Evolutionary conservation across 306 rosid genomes (phyloP).

Genomic region (Trichosanthes truncata): DNA sequence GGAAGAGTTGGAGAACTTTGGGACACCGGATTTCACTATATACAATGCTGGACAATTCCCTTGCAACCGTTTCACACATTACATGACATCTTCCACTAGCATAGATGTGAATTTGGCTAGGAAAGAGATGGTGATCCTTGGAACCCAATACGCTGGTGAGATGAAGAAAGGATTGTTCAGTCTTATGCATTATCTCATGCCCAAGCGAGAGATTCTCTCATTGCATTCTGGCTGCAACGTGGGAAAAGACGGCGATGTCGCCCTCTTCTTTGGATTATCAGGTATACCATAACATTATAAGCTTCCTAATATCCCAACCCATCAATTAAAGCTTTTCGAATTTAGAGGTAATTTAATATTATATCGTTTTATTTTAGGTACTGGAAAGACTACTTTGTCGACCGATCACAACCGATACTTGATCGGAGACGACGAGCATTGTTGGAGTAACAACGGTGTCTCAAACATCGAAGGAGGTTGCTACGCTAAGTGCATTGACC

Average conservation of each 20-base stretch:
- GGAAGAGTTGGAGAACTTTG: constrained; percentile 86
- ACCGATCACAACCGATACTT: constrained; percentile 43
- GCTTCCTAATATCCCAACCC: too few relatives aligned
- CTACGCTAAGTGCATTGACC: constrained; percentile 45
- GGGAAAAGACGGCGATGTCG: constrained; percentile 82
- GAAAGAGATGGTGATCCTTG: constrained; percentile 92
- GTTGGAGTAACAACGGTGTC: constrained; percentile 40
- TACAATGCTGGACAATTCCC: constrained; percentile 94
- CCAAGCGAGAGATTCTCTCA: constrained; percentile 69
- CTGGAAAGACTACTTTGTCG: constrained; percentile 42
- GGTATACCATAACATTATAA: constrained; percentile 22
- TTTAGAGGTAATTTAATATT: too few relatives aligned
- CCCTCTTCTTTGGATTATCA: constrained; percentile 94
- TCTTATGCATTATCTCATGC: constrained; percentile 93
- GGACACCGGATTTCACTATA: constrained; percentile 90
- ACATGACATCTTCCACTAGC: constrained; percentile 95
- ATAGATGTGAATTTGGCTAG: constrained; percentile 70
- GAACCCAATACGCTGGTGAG: constrained; percentile 93
- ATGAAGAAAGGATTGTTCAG: constrained; percentile 93
- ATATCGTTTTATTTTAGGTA: constrained; percentile 1
- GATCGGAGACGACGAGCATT: constrained; percentile 50
- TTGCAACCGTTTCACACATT: constrained; percentile 83
- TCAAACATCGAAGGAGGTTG: constrained; percentile 56
- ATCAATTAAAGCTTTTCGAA: too few relatives aligned
- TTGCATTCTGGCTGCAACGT: constrained; percentile 88